Evolutionary conservation across 2,329 filamentous ascomycete species (phyloP), one percentile per base, ranked within the genome.

Genomic region (Fusarium caatingaense): DNA sequence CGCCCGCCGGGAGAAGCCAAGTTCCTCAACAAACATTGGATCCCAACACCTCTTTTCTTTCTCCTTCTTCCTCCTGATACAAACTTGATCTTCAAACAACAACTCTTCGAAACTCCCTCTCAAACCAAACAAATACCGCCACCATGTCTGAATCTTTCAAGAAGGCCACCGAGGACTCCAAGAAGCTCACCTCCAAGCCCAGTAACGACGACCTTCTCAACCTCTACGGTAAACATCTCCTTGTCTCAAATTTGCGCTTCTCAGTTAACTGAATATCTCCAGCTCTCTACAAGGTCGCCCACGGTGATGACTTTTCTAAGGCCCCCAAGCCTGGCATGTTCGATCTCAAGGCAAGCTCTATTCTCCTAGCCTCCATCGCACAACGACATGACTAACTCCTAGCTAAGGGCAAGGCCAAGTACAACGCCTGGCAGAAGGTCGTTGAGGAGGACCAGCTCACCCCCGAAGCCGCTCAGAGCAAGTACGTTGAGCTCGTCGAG

Each of bases 391-490:
- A 45, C 55, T 74, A 69, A 74, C 54, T 27, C 9, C 32, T 23
- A n/a, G 55, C 54, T 72, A 74, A 93, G 92, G 89, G 85, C 82
- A 97, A 96, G 84, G 89, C 89, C 76, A 97, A 97, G 87, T 88
- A 90, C 83, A 87, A 85, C 75, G 89, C 91, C 57, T 97, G 93
- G 93, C 83, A 93, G 82, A 86, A 89, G 77, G 76, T 89, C 68
- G 87, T 88, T 76, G 87, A 94, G 66, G 86, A 89, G 64, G 88
- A 86, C 53, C n/a, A 62, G 45, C 78, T 89, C 72, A 88, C 86
- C 66, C 77, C 87, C 66, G 86, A 91, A 69, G 80, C 89, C 71
- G 94, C 94, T 21, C 91, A 97, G 87, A 85, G 88, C 79, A 83
- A 87, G 77, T 98, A 97, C 82, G 87, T 97, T 75, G 84, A 85